phyloP scores from a whole-genome alignment of 176 grass and related monocot species.

The Aegilops speltoides region DNA sequence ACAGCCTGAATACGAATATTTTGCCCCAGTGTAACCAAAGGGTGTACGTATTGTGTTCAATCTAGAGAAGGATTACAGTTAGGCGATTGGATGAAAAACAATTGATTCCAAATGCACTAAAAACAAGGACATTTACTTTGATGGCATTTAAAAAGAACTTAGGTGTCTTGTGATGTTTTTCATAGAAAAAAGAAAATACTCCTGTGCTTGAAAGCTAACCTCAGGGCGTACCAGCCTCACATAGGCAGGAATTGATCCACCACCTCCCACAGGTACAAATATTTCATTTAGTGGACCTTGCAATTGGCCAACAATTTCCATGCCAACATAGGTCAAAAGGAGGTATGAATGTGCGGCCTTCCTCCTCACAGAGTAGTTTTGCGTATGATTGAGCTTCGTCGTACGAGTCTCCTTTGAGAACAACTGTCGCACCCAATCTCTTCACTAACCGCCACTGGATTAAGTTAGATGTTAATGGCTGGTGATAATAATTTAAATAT shows the following conservation, averaged over 20 bases:
- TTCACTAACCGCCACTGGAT: constrained; percentile 89
- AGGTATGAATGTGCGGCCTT: constrained; percentile 84
- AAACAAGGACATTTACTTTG: background rate
- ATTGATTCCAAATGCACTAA: background rate
- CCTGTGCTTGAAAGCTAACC: constrained; percentile 38
- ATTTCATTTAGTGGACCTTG: constrained; percentile 83
- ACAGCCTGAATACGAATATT: background rate
- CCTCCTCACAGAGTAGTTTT: constrained; percentile 72
- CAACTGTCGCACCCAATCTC: constrained; percentile 80
- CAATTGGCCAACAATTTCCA: constrained; percentile 91
- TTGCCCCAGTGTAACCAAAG: background rate
- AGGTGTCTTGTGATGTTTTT: background rate
- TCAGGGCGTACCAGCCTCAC: constrained; percentile 90
- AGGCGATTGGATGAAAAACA: background rate
- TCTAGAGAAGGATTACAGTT: background rate
- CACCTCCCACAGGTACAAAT: constrained; percentile 98
- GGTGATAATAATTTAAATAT: background rate
- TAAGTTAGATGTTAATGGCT: constrained; percentile 20
- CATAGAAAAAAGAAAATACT: background rate
- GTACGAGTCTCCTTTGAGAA: constrained; percentile 89
- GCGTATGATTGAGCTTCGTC: constrained; percentile 94
- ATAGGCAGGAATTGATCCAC: constrained; percentile 93
- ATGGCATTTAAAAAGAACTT: background rate
- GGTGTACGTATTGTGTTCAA: background rate
- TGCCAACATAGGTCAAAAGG: constrained; percentile 96